A percentile compares a stretch with the other conserved stretches of the same genome.
Conservation (phyloP, 345 rosid genomes). For the Mangifera indica region DNA sequence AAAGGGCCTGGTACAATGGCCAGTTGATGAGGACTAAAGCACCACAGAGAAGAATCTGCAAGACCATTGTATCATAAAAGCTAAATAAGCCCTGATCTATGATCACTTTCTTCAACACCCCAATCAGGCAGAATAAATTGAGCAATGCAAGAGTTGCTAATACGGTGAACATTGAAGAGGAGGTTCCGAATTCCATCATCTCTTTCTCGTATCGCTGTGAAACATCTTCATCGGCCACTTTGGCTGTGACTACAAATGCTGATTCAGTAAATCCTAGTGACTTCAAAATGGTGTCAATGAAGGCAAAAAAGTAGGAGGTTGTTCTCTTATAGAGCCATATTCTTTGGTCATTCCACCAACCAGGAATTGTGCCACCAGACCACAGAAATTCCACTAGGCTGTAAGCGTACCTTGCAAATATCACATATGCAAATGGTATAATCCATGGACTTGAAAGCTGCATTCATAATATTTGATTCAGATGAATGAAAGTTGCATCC, state of each 20-base stretch:
- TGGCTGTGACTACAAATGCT: constrained; percentile 27
- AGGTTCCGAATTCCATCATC: constrained; percentile 34
- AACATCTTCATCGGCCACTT: constrained; percentile 27
- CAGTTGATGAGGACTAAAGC: constrained; percentile 18
- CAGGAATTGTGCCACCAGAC: constrained; percentile 26
- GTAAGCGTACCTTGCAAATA: constrained; percentile 22
- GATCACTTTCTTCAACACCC: background rate
- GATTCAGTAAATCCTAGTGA: constrained; percentile 26
- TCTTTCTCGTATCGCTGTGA: constrained; percentile 30
- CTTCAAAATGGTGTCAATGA: constrained; percentile 22
- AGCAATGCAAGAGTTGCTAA: constrained; percentile 35
- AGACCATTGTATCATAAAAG: constrained; percentile 22
- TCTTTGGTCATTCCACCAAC: constrained; percentile 49
- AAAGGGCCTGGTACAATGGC: constrained; percentile 65
- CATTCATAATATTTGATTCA: background rate
- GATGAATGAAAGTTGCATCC: background rate
- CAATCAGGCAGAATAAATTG: constrained; percentile 13
- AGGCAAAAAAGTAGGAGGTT: constrained; percentile 28
- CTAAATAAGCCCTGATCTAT: background rate
- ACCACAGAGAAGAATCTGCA: constrained; percentile 43
- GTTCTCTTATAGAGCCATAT: constrained; percentile 36
- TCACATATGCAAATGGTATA: constrained; percentile 35
- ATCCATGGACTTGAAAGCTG: constrained; percentile 33
- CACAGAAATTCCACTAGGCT: constrained; percentile 27
- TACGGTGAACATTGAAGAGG: constrained; percentile 28